Evolutionary conservation across 345 rosid species (phyloP).

Genomic region (Anacardium occidentale): DNA sequence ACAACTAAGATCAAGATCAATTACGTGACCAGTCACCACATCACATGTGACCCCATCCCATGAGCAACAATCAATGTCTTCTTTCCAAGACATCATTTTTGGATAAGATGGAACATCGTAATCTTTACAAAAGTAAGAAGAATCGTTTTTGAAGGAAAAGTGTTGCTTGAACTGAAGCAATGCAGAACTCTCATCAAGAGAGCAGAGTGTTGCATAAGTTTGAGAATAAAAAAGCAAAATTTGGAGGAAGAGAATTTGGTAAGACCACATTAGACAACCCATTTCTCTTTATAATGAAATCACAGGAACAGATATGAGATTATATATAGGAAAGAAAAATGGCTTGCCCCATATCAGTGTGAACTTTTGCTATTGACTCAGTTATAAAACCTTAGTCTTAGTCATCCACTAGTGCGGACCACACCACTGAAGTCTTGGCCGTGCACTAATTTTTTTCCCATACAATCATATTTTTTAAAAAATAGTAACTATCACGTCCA

Average conservation of each 20-base stretch:
- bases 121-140: too few relatives aligned
- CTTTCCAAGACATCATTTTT: slow-evolving; percentile 21
- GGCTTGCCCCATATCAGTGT: too few relatives aligned
- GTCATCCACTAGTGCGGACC: too few relatives aligned
- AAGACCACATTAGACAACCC: too few relatives aligned
- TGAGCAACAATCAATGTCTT: slow-evolving; percentile 25
- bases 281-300: too few relatives aligned
- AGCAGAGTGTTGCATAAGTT: background rate
- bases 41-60: slow-evolving; percentile 35
- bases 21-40: slow-evolving; percentile 18
- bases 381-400: too few relatives aligned
- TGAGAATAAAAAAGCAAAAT: background rate
- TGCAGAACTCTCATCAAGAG: slow-evolving; percentile 7
- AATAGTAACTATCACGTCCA: too few relatives aligned
- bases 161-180: slow-evolving; percentile 5
- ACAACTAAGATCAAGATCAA: slow-evolving; percentile 17
- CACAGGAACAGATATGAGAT: background rate
- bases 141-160: background rate
- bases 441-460: too few relatives aligned
- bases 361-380: too few relatives aligned
- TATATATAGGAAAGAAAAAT: too few relatives aligned
- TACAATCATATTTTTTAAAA: too few relatives aligned
- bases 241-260: background rate
- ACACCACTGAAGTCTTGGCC: too few relatives aligned
- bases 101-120: background rate